Conservation (phyloP, 352 stramenopile species). For the Phytopythium oedochilum region DNA sequence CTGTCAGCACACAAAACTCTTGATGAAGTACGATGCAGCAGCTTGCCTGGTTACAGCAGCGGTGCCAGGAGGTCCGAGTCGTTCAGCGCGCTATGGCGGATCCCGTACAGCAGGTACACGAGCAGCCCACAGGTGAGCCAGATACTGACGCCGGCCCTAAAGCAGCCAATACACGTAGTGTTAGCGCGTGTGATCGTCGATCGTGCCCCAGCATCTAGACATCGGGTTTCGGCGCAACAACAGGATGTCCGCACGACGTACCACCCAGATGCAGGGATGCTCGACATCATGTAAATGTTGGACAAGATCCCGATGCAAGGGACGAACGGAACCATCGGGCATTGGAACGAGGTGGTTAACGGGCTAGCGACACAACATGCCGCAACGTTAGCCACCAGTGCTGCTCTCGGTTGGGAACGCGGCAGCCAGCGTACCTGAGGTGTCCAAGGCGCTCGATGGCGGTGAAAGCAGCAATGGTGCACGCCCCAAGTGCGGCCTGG, state of each 20-base stretch:
- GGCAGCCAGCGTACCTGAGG: conserved; percentile 23
- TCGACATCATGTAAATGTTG: conserved; percentile 69
- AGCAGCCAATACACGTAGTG: neutral
- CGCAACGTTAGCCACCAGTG: neutral
- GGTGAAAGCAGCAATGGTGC: conserved; percentile 37
- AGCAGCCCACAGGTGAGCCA: conserved; percentile 61
- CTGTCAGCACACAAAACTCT: neutral
- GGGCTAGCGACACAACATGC: conserved; percentile 4
- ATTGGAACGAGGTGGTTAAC: conserved; percentile 45
- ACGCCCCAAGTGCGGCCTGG: conserved; percentile 25
- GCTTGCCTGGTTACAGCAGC: conserved; percentile 15
- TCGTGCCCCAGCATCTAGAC: too few species aligned
- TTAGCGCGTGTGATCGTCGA: neutral
- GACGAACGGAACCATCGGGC: conserved; percentile 51
- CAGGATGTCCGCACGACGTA: conserved; percentile 15
- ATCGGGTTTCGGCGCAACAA: too few species aligned
- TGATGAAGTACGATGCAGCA: neutral
- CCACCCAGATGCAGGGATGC: conserved; percentile 47
- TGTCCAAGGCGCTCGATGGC: conserved; percentile 58
- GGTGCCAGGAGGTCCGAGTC: conserved; percentile 18
- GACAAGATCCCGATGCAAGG: conserved; percentile 55
- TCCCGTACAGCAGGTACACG: conserved; percentile 77
- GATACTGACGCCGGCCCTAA: conserved; percentile 66
- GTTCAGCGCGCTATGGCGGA: conserved; percentile 63
- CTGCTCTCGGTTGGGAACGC: too few species aligned